Evolutionary conservation across 2,329 filamentous ascomycete genomes (phyloP).

Genomic region (Thielaviopsis punctulata): DNA sequence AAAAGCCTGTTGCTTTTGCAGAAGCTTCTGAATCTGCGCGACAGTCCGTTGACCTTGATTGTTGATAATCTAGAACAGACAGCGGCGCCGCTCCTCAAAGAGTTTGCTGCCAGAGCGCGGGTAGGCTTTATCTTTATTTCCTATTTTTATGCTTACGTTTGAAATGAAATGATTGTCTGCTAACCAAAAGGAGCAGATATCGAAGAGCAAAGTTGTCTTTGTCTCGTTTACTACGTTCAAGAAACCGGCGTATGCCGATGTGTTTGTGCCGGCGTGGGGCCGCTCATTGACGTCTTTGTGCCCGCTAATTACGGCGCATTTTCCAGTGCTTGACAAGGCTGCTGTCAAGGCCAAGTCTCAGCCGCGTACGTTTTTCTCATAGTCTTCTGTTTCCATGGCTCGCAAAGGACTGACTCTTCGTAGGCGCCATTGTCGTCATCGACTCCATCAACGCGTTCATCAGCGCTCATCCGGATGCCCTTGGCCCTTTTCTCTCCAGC

Average conservation of each 20-base stretch:
- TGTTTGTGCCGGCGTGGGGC: slow-evolving; percentile 47
- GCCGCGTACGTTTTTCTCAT: slow-evolving; percentile 24
- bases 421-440: slow-evolving; percentile 59
- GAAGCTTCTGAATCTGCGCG: slow-evolving; percentile 61
- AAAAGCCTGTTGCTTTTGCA: slow-evolving; percentile 74
- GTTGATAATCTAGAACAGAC: slow-evolving; percentile 76
- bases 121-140: slow-evolving; percentile 24
- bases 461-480: slow-evolving; percentile 33
- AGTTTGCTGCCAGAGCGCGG: slow-evolving; percentile 61
- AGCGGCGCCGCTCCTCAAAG: slow-evolving; percentile 48
- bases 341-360: slow-evolving; percentile 20
- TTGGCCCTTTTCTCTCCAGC: slow-evolving; percentile 53
- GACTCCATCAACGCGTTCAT: slow-evolving; percentile 60
- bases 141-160: background rate
- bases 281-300: slow-evolving; percentile 39
- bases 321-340: slow-evolving; percentile 22
- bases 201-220: slow-evolving; percentile 54
- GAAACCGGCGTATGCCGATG: slow-evolving; percentile 45
- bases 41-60: slow-evolving; percentile 76
- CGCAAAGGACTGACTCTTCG: background rate
- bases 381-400: background rate
- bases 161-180: background rate
- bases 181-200: slow-evolving; percentile 18
- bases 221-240: slow-evolving; percentile 61
- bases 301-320: slow-evolving; percentile 40